Evolutionary conservation across 139 green algal species (phyloP).

Genomic region (Chlamydomonas eustigma): DNA sequence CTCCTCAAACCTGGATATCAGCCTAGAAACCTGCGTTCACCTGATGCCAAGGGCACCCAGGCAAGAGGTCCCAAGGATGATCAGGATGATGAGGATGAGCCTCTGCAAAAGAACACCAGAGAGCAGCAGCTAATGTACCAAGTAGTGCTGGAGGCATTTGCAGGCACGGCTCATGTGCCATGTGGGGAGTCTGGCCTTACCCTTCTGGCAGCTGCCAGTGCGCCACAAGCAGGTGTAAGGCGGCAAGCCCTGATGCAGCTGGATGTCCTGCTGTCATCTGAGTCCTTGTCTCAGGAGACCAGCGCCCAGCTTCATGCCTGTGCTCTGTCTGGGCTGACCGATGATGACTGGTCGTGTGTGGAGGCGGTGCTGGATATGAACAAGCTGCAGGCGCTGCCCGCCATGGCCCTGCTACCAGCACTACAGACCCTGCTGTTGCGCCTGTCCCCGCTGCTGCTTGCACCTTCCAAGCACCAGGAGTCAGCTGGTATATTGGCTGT

Average conservation of each 20-base stretch:
- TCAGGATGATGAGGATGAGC: neutral
- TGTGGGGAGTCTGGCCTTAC: slow-evolving; percentile 25
- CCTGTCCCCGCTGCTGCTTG: slow-evolving; percentile 11
- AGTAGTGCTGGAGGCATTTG: slow-evolving; percentile 34
- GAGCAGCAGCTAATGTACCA: slow-evolving; percentile 27
- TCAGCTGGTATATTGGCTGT: slow-evolving; percentile 25
- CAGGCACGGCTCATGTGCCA: slow-evolving; percentile 17
- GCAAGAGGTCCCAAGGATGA: neutral
- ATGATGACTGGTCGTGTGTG: slow-evolving; percentile 32
- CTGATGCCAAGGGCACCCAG: neutral
- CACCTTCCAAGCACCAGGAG: slow-evolving; percentile 19
- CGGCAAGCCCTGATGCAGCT: slow-evolving; percentile 44
- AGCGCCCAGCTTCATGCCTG: slow-evolving; percentile 1
- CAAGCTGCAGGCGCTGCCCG: slow-evolving; percentile 14
- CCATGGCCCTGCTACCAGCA: slow-evolving; percentile 31
- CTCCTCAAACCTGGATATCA: no score
- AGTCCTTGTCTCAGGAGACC: neutral
- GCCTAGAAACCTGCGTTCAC: no score
- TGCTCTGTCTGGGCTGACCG: slow-evolving; percentile 14
- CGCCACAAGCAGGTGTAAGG: slow-evolving; percentile 43
- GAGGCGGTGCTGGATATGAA: slow-evolving; percentile 18
- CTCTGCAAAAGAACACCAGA: no score
- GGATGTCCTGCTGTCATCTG: slow-evolving; percentile 15
- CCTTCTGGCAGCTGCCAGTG: slow-evolving; percentile 30
- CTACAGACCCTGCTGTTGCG: slow-evolving; percentile 33